Evolutionary conservation across 2,329 filamentous ascomycete species (phyloP).

Genomic region (Monilinia polystroma): DNA sequence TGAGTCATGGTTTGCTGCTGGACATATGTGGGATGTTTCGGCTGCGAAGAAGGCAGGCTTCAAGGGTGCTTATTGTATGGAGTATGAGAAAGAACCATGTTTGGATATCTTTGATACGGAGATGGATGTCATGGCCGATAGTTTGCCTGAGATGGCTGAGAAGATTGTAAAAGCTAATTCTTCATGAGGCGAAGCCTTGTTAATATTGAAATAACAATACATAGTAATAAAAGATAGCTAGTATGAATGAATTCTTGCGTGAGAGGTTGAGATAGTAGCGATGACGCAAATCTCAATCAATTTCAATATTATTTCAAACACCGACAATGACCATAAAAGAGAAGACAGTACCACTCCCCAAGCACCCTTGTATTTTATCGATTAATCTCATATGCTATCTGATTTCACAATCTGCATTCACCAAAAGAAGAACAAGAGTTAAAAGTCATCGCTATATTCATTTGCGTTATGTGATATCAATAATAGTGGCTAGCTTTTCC

Average conservation of each 20-base stretch:
- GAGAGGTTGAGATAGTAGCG: background rate
- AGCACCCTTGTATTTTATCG: background rate
- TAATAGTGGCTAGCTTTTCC: background rate
- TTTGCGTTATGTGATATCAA: slow-evolving; percentile 2
- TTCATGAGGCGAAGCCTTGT: background rate
- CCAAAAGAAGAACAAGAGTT: background rate
- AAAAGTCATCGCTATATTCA: background rate
- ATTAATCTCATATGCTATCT: background rate
- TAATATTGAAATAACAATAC: background rate
- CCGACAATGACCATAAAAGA: background rate
- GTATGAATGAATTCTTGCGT: background rate
- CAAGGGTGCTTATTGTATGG: slow-evolving; percentile 53
- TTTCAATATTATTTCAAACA: background rate
- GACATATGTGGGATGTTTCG: slow-evolving; percentile 59
- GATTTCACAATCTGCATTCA: background rate
- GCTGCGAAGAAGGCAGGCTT: slow-evolving; percentile 51
- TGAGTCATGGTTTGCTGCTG: slow-evolving; percentile 56
- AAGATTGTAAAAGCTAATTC: slow-evolving; percentile 33
- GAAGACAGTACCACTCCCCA: background rate
- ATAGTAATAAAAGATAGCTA: background rate
- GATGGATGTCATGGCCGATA: slow-evolving; percentile 52
- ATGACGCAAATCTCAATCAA: background rate
- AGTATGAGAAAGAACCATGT: slow-evolving; percentile 53
- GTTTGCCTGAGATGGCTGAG: slow-evolving; percentile 50
- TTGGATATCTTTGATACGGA: slow-evolving; percentile 48